Evolutionary conservation across 148 eudicot species (phyloP), one percentile per base, ranked within the genome.

Genomic region (Chenopodium berlandieri): DNA sequence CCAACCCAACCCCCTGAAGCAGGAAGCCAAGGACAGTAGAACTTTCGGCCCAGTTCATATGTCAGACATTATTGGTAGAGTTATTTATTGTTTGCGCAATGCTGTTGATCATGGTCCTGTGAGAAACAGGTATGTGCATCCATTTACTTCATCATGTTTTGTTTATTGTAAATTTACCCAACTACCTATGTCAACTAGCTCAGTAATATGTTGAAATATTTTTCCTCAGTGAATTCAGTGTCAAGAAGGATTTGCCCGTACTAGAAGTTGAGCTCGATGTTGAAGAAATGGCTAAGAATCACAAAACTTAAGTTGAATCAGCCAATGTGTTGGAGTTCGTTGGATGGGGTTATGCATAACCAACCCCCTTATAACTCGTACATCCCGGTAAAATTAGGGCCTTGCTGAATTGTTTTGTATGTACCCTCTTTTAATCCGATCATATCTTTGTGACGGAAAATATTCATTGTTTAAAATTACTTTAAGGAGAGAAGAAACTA

Each of bases 51-150:
- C 97, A 4, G 87, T 95, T 82, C 82, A 86, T 2, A 89, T 90
- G 95, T 84, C 89, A 58, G 83, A 91, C 84, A 91, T 95, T 66
- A 84, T 95, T 76, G 99, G 97, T 48, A 86, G 99, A 83, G 99
- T 81, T 75, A 90, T 95, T 75, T 95, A 95, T 81, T 92, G 95
- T 85, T 87, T 95, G 82, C 90, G 89, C 77, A 89, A 87, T 44
- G 94, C 97, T 44, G 91, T 93, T 17, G 99, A 95, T 91, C 99
- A 95, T 75, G 97, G 97, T 77, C 97, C 97, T 67, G 91, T 95
- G 47, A 88, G 85, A 80, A 95, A 95, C 89, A 95, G 97, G 99
- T 95, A 67, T 78, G 87, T 50, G 54, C 54, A 10, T 50, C 13
- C 54, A 50, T 50, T 50, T 50, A 13, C 54, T 50, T 50, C 54